Evolutionary conservation across 768 basidiomycete genomes (phyloP).

Genomic region (Boletus tylopilopsis): DNA sequence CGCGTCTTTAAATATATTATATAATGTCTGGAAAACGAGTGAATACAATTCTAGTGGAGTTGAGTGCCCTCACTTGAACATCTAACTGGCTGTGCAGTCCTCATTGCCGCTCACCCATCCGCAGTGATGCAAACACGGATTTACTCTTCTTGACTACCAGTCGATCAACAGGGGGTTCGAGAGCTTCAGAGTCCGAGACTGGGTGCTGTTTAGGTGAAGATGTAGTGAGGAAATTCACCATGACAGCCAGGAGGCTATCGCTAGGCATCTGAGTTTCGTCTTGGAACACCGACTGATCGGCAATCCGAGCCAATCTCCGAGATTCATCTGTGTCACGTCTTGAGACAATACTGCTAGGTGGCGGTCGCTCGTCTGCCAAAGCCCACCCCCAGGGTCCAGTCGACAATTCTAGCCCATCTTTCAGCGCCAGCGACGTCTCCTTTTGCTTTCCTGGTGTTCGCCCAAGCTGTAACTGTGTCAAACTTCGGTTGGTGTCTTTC

Average conservation of each 20-base stretch:
- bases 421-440: constrained; percentile 19
- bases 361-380: constrained; percentile 86
- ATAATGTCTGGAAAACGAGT: constrained; percentile 3
- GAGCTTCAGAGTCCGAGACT: constrained; percentile 14
- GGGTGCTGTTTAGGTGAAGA: constrained; percentile 44
- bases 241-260: constrained; percentile 69
- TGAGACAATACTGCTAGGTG: constrained; percentile 89
- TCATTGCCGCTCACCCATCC: constrained; percentile 12
- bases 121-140: constrained; percentile 26
- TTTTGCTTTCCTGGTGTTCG: constrained; percentile 21
- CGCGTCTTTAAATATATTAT: background rate
- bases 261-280: constrained; percentile 55
- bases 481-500: constrained; percentile 55
- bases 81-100: background rate
- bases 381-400: constrained; percentile 73
- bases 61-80: background rate
- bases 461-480: constrained; percentile 40
- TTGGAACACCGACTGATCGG: constrained; percentile 62
- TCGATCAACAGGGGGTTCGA: background rate
- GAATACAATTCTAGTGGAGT: background rate
- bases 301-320: constrained; percentile 63
- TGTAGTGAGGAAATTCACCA: constrained; percentile 61
- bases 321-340: constrained; percentile 84
- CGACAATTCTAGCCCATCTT: constrained; percentile 35
- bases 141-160: constrained; percentile 20